phyloP scores from a whole-genome alignment of 2,329 filamentous ascomycete species.

The Neonectria sp. region DNA sequence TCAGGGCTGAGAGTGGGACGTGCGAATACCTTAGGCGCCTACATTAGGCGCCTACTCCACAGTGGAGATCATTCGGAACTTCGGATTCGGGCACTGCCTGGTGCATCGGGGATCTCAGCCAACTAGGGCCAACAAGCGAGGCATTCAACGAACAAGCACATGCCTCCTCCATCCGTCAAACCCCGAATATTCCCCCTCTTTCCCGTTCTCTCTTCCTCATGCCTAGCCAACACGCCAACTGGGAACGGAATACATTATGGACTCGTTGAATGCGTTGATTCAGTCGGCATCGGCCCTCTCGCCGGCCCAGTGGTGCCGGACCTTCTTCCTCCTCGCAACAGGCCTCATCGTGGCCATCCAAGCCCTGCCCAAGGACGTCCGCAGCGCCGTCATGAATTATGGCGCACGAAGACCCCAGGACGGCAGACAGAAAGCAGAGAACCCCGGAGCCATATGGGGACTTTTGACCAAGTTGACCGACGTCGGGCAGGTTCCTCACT shows the following conservation, averaged over 20 bases:
- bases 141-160: slow-evolving; percentile 13
- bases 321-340: slow-evolving; percentile 62
- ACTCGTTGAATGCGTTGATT: slow-evolving; percentile 18
- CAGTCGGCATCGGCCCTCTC: slow-evolving; percentile 29
- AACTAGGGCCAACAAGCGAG: background rate
- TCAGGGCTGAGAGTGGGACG: slow-evolving; percentile 7
- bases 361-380: slow-evolving; percentile 60
- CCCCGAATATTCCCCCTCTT: background rate
- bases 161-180: slow-evolving; percentile 16
- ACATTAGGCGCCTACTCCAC: slow-evolving; percentile 1
- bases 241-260: slow-evolving; percentile 12
- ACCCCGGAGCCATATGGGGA: slow-evolving; percentile 38
- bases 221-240: background rate
- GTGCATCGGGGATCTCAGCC: background rate
- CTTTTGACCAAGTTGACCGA: slow-evolving; percentile 51
- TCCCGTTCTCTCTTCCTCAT: background rate
- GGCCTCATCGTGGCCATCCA: slow-evolving; percentile 59
- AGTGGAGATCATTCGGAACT: slow-evolving; percentile 15
- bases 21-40: background rate
- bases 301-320: slow-evolving; percentile 59
- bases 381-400: slow-evolving; percentile 64
- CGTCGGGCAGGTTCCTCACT: slow-evolving; percentile 80
- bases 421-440: slow-evolving; percentile 37
- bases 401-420: slow-evolving; percentile 60
- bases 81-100: background rate